phyloP scores from a whole-genome alignment of 768 basidiomycete genomes.

The Pisolithus sp. region DNA sequence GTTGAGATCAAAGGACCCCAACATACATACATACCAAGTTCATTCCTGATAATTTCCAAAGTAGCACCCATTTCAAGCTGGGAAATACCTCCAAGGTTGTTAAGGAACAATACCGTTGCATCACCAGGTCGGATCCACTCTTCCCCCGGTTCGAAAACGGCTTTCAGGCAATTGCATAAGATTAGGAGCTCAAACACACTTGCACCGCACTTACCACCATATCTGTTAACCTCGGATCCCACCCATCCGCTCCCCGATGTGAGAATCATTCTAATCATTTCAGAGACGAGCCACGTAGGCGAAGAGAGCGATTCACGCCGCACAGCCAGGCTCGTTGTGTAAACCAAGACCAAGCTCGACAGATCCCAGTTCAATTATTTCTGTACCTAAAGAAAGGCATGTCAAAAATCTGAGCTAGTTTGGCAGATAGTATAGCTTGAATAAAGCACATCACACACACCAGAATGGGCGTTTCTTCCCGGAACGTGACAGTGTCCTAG shows the following conservation, averaged over 20 bases:
- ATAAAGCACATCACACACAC: not conserved
- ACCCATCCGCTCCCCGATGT: conserved; percentile 10
- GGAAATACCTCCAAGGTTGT: conserved; percentile 50
- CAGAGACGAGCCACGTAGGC: conserved; percentile 21
- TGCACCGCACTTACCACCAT: not conserved
- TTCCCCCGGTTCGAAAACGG: not conserved
- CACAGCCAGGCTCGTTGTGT: conserved; percentile 49
- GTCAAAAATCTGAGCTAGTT: not conserved
- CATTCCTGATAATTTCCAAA: conserved; percentile 35
- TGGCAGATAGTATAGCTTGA: not conserved
- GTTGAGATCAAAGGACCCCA: too few relatives aligned
- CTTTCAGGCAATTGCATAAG: not conserved
- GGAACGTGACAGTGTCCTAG: conserved; percentile 56
- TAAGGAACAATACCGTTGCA: conserved; percentile 40
- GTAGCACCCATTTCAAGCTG: conserved; percentile 49
- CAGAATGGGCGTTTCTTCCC: conserved; percentile 26
- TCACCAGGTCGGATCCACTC: conserved; percentile 19
- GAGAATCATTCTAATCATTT: conserved; percentile 23
- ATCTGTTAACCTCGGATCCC: conserved; percentile 5
- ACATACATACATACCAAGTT: conserved; percentile 30
- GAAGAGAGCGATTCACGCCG: conserved; percentile 12
- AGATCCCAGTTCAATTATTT: conserved; percentile 4
- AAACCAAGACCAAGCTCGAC: conserved; percentile 47
- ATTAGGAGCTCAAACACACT: not conserved
- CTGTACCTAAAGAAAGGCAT: not conserved